Evolutionary conservation across 176 grass and related monocot genomes (phyloP), one percentile per base, ranked within the genome.

Genomic region (Tillandsia leiboldiana): DNA sequence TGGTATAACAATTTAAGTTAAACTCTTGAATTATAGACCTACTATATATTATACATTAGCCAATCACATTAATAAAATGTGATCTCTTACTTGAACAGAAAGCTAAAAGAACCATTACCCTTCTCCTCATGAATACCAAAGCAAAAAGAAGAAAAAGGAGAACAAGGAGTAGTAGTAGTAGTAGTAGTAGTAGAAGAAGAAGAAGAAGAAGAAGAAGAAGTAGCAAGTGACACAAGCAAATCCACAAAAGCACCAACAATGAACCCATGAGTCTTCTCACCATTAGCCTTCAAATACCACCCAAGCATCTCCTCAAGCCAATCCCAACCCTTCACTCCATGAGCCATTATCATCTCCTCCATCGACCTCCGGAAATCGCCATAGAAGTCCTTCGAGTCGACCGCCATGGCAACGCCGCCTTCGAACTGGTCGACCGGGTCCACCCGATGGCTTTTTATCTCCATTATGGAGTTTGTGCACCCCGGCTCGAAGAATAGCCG

Each of bases 241-340:
- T 96, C 92, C 0, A 91, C 72, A 74, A 96, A 96, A 10, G 92
- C 92, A 27, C 78, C 85, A 1, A 91, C 76, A 53, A 96, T 96
- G 65, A 84, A 59, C 54, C 88, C 81, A 49, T 96, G 92, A 63
- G 61, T 91, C 56, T 51, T 86, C 85, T 86, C 78, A 47, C 72
- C 88, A 61, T 96, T 96, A 51, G 88, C 83, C n/a, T 48, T 51
- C 73, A 96, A 68, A 70, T 96, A 96, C 92, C 92, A 96, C 0
- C 72, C 66, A 9, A 96, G 78, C 92, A 96, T 91, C 85, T 91
- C 85, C 79, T 96, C 77, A 22, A 96, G 72, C 92, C 92, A 86
- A 4, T 82, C 85, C 87, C 85, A 91, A 73, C 86, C 80, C 78
- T 74, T 61, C 11, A 48, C 78, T 11, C 83, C 81, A 33, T 70